Percentiles rank a stretch among this genome's conserved stretches.
phyloP scores from a whole-genome alignment of 257 asterid genomes.

The Primulina eburnea region DNA sequence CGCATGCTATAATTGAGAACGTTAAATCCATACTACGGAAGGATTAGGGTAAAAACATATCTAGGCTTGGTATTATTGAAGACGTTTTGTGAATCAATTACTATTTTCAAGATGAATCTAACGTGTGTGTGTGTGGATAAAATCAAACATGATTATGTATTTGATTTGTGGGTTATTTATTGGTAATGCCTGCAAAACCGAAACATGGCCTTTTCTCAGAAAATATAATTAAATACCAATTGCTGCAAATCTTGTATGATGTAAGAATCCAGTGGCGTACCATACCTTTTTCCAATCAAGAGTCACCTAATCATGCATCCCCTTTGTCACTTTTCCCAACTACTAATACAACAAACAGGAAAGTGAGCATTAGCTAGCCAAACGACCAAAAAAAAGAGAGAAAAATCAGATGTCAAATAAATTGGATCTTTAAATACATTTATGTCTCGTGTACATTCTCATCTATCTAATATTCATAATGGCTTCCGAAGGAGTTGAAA shows the following conservation, averaged over 20 bases:
- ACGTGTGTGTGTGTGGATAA: too few species aligned
- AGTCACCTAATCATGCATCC: neutral
- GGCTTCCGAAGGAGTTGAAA: constrained; percentile 47
- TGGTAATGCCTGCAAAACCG: neutral
- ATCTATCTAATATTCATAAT: constrained; percentile 17
- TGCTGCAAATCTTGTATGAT: neutral
- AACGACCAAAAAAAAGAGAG: constrained; percentile 19
- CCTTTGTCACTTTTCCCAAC: constrained; percentile 41
- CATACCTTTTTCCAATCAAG: neutral
- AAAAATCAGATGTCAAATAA: constrained; percentile 17
- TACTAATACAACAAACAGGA: constrained; percentile 25
- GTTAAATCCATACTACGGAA: too few species aligned
- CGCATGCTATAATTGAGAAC: too few species aligned
- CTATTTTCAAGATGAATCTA: too few species aligned
- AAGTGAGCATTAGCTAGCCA: constrained; percentile 17
- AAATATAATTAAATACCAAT: neutral
- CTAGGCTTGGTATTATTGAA: too few species aligned
- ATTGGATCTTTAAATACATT: constrained; percentile 15
- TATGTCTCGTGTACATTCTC: neutral
- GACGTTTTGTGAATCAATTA: too few species aligned
- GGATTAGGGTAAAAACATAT: too few species aligned
- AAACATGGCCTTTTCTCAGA: neutral
- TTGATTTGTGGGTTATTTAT: neutral
- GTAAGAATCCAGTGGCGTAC: neutral
- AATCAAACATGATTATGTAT: neutral